phyloP scores from a whole-genome alignment of 2,329 filamentous ascomycete genomes.

The Trichoderma gracile region DNA sequence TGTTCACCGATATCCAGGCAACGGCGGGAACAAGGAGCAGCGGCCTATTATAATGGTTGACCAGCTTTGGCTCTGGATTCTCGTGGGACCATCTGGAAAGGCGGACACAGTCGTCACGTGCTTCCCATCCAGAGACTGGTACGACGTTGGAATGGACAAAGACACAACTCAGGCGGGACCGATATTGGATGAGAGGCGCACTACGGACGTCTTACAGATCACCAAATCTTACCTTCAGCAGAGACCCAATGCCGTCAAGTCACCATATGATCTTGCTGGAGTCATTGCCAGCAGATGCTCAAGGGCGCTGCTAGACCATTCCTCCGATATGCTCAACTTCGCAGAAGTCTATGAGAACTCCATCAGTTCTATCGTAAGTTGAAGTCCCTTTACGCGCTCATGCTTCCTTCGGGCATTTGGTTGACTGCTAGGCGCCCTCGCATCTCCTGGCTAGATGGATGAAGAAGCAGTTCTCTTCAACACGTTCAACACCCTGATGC shows the following conservation, averaged over 20 bases:
- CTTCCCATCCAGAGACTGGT: not conserved
- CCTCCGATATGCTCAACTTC: not conserved
- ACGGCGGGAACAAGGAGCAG: not conserved
- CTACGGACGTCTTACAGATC: not conserved
- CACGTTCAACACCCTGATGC: not conserved
- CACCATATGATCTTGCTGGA: constrained; percentile 1
- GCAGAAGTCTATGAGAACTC: constrained; percentile 2
- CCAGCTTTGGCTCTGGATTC: constrained; percentile 11
- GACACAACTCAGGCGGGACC: fast-evolving
- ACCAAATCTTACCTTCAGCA: not conserved
- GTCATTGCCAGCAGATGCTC: constrained; percentile 6
- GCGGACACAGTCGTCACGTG: not conserved
- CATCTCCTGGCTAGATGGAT: not conserved
- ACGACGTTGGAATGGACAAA: not conserved
- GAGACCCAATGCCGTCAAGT: not conserved
- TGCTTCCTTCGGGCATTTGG: fast-evolving
- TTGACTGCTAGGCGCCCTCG: not conserved
- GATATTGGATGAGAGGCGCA: not conserved
- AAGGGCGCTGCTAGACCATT: not conserved
- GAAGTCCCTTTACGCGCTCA: too few species aligned
- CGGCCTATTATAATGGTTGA: not conserved
- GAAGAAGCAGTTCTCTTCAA: not conserved
- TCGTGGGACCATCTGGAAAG: not conserved
- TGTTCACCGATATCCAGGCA: not conserved
- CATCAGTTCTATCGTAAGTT: not conserved